Evolutionary conservation across 257 asterid genomes (phyloP), one percentile per base, ranked within the genome.

Genomic region (Galeopsis tetrahit): DNA sequence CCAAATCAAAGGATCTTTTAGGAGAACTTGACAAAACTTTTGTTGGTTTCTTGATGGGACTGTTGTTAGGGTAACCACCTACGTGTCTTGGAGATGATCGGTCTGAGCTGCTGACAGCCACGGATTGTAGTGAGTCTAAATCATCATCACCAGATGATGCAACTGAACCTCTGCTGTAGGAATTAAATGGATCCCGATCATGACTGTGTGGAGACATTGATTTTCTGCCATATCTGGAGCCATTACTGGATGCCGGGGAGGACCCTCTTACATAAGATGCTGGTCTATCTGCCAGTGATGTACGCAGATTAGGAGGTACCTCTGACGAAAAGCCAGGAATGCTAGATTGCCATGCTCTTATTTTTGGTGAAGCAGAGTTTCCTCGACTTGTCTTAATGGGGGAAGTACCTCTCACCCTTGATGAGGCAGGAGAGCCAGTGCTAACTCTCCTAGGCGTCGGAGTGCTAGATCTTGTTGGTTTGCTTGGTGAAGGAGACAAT

Each of bases 261-360:
- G 96, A 86, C n/a, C 98, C 98, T 66, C 99, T 80, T 70, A 95
- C 96, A 69, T 90, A 89, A 52, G 96, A 91, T 44, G 93, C 92
- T 34, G 99, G 97, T 72, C 99, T 86, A 76, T 91, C 97, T 70
- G 89, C 97, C 82, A 91, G 74, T 15, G 98, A 94, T 52, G 98
- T 94, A 59, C 99, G 96, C 65, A 94, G 98, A 83, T 92, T 92
- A 63, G 98, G 98, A 38, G 99, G 99, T 60, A 86, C 96, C 84
- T 95, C 98, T 5, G 72, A 81, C 13, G 98, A 85, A 82, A 95
- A 92, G 51, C 96, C 98, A 10, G 95, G 96, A 78, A 89, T 85
- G 78, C 86, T 89, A 48, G 91, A 78, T 75, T 91, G 96, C 97
- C 98, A 91, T 65, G 92, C 91, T 70, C 78, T 78, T 69, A 83